Conservation (phyloP, 495 filamentous ascomycete genomes). For the Neurospora intermedia region DNA sequence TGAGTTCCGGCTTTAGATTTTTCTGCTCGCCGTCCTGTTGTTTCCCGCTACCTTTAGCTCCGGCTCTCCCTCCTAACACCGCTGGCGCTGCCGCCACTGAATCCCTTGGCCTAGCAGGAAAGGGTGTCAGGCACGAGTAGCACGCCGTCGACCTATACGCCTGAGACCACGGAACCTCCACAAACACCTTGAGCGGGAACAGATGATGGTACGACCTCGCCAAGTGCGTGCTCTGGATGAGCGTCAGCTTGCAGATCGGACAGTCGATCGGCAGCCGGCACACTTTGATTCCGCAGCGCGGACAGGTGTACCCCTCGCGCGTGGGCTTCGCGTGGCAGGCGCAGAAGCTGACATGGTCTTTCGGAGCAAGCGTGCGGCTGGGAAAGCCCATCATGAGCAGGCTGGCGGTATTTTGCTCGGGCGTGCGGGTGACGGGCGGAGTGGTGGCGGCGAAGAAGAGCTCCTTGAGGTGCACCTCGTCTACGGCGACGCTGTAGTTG, state of each 20-base stretch:
- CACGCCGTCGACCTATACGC: constrained; percentile 44
- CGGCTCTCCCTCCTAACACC: neutral
- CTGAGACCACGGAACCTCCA: constrained; percentile 73
- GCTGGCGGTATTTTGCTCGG: constrained; percentile 57
- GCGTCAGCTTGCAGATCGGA: constrained; percentile 80
- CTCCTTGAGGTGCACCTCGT: constrained; percentile 83
- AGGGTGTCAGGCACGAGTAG: constrained; percentile 41
- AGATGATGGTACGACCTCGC: constrained; percentile 93
- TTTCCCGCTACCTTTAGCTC: constrained; percentile 13
- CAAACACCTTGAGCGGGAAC: constrained; percentile 85
- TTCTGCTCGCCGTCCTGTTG: constrained; percentile 33
- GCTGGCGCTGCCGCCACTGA: neutral
- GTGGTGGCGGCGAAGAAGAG: constrained; percentile 82
- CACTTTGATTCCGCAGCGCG: constrained; percentile 78
- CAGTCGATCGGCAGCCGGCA: constrained; percentile 88
- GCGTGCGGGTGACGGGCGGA: constrained; percentile 66
- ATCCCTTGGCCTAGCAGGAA: constrained; percentile 29
- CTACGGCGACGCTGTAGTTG: constrained; percentile 69
- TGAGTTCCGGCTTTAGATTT: constrained; percentile 15
- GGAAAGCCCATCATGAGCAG: constrained; percentile 98
- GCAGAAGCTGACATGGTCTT: constrained; percentile 58
- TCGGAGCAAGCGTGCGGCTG: constrained; percentile 69
- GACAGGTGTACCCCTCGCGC: constrained; percentile 84
- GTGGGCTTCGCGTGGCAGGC: constrained; percentile 82
- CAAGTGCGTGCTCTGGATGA: constrained; percentile 91